A percentile compares a stretch with the other conserved stretches of the same genome.
Evolutionary conservation across 352 stramenopile species (phyloP).

Genomic region (Phytophthora sp.): DNA sequence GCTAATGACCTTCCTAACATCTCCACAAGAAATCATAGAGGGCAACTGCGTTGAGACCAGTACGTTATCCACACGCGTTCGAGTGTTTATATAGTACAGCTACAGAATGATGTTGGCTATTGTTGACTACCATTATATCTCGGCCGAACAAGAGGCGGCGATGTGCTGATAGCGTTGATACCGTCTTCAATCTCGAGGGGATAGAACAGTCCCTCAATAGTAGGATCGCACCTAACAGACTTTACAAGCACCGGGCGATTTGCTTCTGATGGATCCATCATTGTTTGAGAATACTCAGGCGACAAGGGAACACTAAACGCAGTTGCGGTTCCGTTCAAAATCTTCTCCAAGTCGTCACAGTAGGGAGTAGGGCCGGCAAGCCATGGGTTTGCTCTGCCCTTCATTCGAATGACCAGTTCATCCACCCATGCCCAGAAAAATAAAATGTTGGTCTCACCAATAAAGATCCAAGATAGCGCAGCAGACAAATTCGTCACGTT

Average conservation of each 20-base stretch:
- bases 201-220: slow-evolving; percentile 8
- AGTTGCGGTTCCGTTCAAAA: slow-evolving; percentile 11
- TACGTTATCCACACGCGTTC: no score
- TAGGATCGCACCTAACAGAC: background rate
- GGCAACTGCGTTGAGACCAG: no score
- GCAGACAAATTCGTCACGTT: slow-evolving; percentile 18
- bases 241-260: background rate
- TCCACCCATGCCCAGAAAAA: slow-evolving; percentile 26
- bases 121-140: no score
- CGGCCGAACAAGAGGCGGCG: background rate
- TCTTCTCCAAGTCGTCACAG: slow-evolving; percentile 17
- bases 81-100: no score
- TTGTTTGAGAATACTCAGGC: slow-evolving; percentile 12
- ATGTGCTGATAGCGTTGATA: slow-evolving; percentile 22
- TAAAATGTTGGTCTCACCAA: slow-evolving; percentile 8
- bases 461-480: background rate
- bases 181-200: slow-evolving; percentile 16
- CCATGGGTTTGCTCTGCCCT: background rate
- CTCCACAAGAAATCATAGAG: no score
- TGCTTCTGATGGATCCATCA: slow-evolving; percentile 24
- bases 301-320: background rate
- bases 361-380: slow-evolving; percentile 13
- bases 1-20: no score
- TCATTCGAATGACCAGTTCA: slow-evolving; percentile 16
- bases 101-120: no score